Conservation (phyloP, 1,139 yeast species). For the Protomyces lactucae-debilis region DNA sequence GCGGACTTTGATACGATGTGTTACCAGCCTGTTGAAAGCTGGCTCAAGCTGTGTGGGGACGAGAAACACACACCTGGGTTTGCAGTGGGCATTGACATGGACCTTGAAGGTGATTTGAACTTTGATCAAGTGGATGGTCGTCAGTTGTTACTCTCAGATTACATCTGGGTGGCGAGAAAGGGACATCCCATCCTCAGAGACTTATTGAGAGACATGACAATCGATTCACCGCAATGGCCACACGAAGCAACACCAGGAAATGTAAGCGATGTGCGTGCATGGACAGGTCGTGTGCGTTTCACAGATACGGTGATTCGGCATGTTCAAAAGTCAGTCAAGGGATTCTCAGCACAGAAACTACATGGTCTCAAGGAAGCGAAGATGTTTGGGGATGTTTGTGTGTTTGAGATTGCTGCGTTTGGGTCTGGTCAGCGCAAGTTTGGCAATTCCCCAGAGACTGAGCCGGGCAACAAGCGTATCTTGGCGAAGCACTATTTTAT, state of each 20-base stretch:
- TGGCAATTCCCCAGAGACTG: slow-evolving; percentile 11
- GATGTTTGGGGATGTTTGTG: slow-evolving; percentile 71
- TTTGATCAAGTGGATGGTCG: slow-evolving; percentile 12
- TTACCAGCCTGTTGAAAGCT: slow-evolving; percentile 7
- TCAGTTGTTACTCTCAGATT: slow-evolving; percentile 38
- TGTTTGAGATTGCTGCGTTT: slow-evolving; percentile 55
- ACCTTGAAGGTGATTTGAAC: slow-evolving; percentile 4
- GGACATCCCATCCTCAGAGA: slow-evolving; percentile 91
- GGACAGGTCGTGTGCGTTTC: slow-evolving; percentile 97
- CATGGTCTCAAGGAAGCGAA: slow-evolving; percentile 63
- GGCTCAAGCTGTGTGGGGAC: slow-evolving; percentile 7
- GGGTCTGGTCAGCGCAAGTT: slow-evolving; percentile 17
- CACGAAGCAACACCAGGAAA: slow-evolving; percentile 44
- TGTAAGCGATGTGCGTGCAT: slow-evolving; percentile 68
- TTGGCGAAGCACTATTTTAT: background rate
- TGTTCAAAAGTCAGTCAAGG: slow-evolving; percentile 36
- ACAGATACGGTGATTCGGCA: slow-evolving; percentile 76
- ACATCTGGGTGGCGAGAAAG: slow-evolving; percentile 73
- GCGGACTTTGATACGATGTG: slow-evolving; percentile 75
- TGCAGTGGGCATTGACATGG: slow-evolving; percentile 27
- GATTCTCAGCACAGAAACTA: slow-evolving; percentile 50
- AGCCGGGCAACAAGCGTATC: background rate
- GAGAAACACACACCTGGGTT: slow-evolving; percentile 14
- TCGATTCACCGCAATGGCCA: slow-evolving; percentile 47
- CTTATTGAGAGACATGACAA: slow-evolving; percentile 72